phyloP scores from a whole-genome alignment of 2,329 filamentous ascomycete genomes.

The Aspergillus uvarum region DNA sequence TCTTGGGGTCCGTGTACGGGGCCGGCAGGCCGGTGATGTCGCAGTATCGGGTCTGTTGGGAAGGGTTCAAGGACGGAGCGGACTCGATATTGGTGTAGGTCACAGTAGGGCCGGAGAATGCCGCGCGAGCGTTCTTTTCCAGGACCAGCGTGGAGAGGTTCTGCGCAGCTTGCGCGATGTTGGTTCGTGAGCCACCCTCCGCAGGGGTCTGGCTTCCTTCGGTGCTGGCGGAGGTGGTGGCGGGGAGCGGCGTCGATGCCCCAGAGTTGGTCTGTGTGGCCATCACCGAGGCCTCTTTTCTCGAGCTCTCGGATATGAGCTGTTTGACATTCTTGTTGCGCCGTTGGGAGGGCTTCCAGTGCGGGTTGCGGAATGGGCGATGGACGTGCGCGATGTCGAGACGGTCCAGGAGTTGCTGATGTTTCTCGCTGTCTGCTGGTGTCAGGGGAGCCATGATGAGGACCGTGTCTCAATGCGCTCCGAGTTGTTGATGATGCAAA shows the following conservation, averaged over 20 bases:
- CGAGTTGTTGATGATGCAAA: background rate
- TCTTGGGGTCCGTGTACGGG: slow-evolving; percentile 93
- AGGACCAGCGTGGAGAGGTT: slow-evolving; percentile 84
- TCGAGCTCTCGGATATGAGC: slow-evolving; percentile 83
- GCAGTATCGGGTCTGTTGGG: slow-evolving; percentile 85
- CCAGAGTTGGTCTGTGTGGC: slow-evolving; percentile 83
- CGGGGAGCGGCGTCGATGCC: slow-evolving; percentile 63
- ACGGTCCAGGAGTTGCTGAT: slow-evolving; percentile 81
- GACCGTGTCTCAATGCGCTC: background rate
- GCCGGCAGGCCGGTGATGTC: slow-evolving; percentile 93
- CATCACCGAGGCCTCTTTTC: slow-evolving; percentile 83
- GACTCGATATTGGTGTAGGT: slow-evolving; percentile 98
- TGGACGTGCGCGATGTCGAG: slow-evolving; percentile 85
- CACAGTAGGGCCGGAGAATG: slow-evolving; percentile 63
- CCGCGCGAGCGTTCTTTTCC: slow-evolving; percentile 66
- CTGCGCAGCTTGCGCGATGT: slow-evolving; percentile 85
- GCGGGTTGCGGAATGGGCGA: slow-evolving; percentile 85
- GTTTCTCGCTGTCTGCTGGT: slow-evolving; percentile 73
- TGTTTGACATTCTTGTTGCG: slow-evolving; percentile 99
- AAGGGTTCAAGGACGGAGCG: slow-evolving; percentile 76
- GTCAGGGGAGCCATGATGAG: slow-evolving; percentile 59
- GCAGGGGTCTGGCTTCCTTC: slow-evolving; percentile 50
- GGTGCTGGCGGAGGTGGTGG: slow-evolving; percentile 35
- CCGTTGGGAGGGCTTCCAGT: slow-evolving; percentile 89
- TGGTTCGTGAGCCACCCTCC: slow-evolving; percentile 48